These are phyloP conservation scores for Colletotrichum horii DNA, from an alignment of 2,329 filamentous ascomycete genomes.

Conservation along the genomic window DNA sequence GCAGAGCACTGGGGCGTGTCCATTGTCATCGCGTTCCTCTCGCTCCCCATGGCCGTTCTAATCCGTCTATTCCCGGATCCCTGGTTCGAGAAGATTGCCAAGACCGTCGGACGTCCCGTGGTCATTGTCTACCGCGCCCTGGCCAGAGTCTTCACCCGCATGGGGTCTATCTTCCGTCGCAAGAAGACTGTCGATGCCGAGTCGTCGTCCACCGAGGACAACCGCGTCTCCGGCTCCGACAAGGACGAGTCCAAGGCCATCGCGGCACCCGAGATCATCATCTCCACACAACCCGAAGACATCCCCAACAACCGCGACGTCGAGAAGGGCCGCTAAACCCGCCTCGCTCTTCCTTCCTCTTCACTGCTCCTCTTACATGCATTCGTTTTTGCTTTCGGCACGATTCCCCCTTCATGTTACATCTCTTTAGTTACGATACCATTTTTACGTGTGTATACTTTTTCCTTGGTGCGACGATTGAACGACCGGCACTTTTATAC, in stretches of 20 bases:
- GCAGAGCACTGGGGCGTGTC: slow-evolving; percentile 61
- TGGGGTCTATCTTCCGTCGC: slow-evolving; percentile 10
- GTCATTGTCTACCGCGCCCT: slow-evolving; percentile 75
- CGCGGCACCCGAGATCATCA: slow-evolving; percentile 5
- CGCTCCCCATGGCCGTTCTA: slow-evolving; percentile 53
- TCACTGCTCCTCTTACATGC: not conserved
- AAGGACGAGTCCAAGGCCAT: not conserved
- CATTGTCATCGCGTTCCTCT: slow-evolving; percentile 52
- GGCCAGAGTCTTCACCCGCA: slow-evolving; percentile 25
- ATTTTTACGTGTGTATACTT: not conserved
- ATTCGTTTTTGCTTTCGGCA: not conserved
- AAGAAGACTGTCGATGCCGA: not conserved
- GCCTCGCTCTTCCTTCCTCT: not conserved
- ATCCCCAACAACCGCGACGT: not conserved
- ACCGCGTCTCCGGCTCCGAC: not conserved
- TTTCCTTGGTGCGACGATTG: not conserved
- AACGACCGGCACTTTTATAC: slow-evolving; percentile 2
- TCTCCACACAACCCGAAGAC: slow-evolving; percentile 9
- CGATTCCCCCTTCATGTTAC: not conserved
- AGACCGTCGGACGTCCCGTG: slow-evolving; percentile 97
- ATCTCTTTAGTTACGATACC: slow-evolving; percentile 12
- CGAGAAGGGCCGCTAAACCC: slow-evolving; percentile 10
- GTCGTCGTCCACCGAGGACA: not conserved
- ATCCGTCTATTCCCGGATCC: slow-evolving; percentile 56
- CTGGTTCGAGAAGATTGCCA: slow-evolving; percentile 92